Base-by-base conservation (phyloP, 805 yeast species). In the Ogataea dorogensis region DNA sequence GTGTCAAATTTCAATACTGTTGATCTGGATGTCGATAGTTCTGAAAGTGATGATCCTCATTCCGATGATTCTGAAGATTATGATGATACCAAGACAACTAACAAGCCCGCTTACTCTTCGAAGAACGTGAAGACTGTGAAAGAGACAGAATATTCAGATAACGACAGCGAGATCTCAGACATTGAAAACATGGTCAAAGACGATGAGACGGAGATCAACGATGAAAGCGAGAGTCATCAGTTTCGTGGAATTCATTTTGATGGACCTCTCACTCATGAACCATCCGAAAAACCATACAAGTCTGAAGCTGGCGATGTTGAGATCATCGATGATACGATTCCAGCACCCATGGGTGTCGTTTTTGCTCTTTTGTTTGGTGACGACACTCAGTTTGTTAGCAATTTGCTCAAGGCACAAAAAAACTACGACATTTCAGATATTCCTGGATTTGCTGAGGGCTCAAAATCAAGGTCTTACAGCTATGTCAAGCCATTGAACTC, bases 301-400 rank as follows among this genome's bases (percentile, higher is more conserved):
- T 67, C 71, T 14, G 65, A 63, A 6, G 44, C 68, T 1, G 68
- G 67, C 8, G 89, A 82, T 41, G 70, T 71, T 2, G 68, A 79
- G 40, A 68, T 85, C 25, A 58, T 63, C 9, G 82, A 79, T 31
- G 77, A 73, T 7, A 52, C 54, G 0, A 59, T 82, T 5, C 58
- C 67, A 28, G 86, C 85, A 0, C 91, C 93, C 0, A 39, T 84
- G 14, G 87, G 89, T 1, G 71, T 68, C 10, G 75, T 82, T 0
- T 79, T 63, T 43, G 63, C 64, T 17, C 50, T 80, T n/a, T 38
- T 85, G 16, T 83, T 79, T 58, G 91, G 91, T 7, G 67, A 73
- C 25, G 77, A 80, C 49, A 63, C 68, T 2, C 50, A 68, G 0
- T 70, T 70, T 37, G 55, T 69, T 33, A 65, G 67, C 23, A 53